phyloP scores from a whole-genome alignment of 1,284 basidiomycete species.

The Exobasidium cylindrosporum region DNA sequence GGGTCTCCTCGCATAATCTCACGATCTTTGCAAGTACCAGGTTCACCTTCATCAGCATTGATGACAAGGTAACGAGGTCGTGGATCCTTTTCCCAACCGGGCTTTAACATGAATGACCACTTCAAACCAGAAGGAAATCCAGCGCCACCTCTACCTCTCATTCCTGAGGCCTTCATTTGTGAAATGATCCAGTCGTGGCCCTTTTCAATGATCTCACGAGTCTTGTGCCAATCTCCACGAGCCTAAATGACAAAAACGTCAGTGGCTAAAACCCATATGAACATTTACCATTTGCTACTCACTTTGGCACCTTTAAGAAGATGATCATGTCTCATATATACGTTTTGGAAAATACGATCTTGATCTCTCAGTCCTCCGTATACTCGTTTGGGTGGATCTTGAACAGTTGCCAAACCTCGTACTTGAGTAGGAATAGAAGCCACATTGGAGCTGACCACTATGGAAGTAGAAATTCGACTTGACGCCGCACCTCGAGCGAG shows the following conservation, averaged over 20 bases:
- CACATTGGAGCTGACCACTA: not conserved
- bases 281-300: not conserved
- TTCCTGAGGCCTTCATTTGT: constrained; percentile 89
- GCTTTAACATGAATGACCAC: constrained; percentile 98
- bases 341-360: constrained; percentile 56
- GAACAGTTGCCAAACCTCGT: constrained; percentile 50
- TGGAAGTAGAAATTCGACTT: not conserved
- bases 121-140: constrained; percentile 96
- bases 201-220: constrained; percentile 90
- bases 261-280: not conserved
- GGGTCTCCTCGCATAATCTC: constrained; percentile 97
- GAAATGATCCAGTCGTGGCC: constrained; percentile 98
- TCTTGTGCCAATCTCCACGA: constrained; percentile 95
- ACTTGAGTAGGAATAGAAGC: not conserved
- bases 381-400: constrained; percentile 47
- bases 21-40: constrained; percentile 97
- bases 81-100: constrained; percentile 91
- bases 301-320: constrained; percentile 50
- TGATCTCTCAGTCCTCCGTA: constrained; percentile 52
- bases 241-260: constrained; percentile 59
- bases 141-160: constrained; percentile 92
- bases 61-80: constrained; percentile 93
- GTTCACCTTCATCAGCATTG: constrained; percentile 98
- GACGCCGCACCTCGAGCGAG: not conserved
- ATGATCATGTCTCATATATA: constrained; percentile 54